phyloP scores from a whole-genome alignment of 495 filamentous ascomycete species.

The Polyplosphaeria fusca region DNA sequence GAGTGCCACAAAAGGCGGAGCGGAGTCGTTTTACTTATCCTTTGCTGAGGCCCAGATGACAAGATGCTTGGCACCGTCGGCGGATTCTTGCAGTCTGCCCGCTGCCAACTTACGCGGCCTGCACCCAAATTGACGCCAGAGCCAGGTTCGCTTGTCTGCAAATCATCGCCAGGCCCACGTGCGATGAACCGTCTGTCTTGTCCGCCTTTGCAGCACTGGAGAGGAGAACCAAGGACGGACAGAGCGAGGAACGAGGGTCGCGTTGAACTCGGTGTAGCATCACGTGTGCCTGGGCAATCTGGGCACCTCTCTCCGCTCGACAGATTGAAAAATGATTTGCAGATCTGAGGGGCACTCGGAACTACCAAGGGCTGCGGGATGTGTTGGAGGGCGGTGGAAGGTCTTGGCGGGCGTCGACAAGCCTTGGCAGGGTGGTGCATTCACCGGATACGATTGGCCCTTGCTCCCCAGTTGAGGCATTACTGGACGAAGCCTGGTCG shows the following conservation, averaged over 20 bases:
- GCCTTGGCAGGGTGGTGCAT: neutral
- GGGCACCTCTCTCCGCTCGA: too few species aligned
- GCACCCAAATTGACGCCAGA: neutral
- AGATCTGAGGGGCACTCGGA: neutral
- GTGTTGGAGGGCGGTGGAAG: neutral
- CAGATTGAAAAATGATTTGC: neutral
- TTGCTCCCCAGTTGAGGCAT: too few species aligned
- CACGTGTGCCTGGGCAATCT: constrained; percentile 3
- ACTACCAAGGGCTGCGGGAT: neutral
- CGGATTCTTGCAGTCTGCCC: constrained; percentile 2
- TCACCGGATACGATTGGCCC: too few species aligned
- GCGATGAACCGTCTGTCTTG: neutral
- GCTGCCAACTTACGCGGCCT: neutral
- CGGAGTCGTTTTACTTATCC: constrained; percentile 25
- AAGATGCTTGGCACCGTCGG: constrained; percentile 21
- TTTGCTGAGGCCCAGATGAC: constrained; percentile 14
- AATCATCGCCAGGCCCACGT: neutral
- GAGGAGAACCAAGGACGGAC: neutral
- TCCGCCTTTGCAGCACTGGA: neutral
- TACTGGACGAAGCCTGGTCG: too few species aligned
- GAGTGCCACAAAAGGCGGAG: constrained; percentile 1
- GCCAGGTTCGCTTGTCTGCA: too few species aligned
- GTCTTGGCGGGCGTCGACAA: neutral
- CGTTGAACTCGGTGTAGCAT: constrained; percentile 3
- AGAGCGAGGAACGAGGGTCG: neutral